Percentiles rank a stretch among this genome's conserved stretches.
Conservation (phyloP, 768 basidiomycete species). For the Tephrocybe sp. region DNA sequence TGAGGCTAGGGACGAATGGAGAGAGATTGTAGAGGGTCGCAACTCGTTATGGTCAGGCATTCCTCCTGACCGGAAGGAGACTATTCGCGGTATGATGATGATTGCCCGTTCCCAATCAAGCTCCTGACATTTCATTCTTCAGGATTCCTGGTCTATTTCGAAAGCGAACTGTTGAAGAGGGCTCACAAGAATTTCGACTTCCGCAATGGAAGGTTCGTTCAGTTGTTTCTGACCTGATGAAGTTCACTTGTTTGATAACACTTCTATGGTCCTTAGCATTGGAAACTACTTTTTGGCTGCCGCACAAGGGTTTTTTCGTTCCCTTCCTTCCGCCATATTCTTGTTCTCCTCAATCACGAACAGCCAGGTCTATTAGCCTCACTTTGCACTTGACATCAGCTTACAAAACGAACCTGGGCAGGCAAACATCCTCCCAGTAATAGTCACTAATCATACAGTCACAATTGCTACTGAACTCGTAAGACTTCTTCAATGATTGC, state of each 20-base stretch:
- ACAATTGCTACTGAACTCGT: slow-evolving; percentile 88
- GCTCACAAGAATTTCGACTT: slow-evolving; percentile 96
- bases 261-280: slow-evolving; percentile 41
- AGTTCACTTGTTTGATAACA: not conserved
- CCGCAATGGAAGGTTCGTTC: slow-evolving; percentile 77
- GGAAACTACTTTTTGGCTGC: slow-evolving; percentile 93
- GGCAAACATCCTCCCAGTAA: slow-evolving; percentile 85
- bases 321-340: slow-evolving; percentile 91
- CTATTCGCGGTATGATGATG: slow-evolving; percentile 65
- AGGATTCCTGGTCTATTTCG: slow-evolving; percentile 94
- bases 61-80: slow-evolving; percentile 87
- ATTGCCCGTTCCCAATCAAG: not conserved
- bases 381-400: slow-evolving; percentile 11
- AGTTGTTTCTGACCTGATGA: not conserved
- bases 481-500: slow-evolving; percentile 32
- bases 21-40: slow-evolving; percentile 86
- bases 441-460: slow-evolving; percentile 94
- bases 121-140: slow-evolving; percentile 1
- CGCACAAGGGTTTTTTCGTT: slow-evolving; percentile 87
- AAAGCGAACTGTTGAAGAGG: slow-evolving; percentile 80
- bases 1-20: slow-evolving; percentile 87
- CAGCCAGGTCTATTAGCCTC: slow-evolving; percentile 44
- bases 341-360: slow-evolving; percentile 89
- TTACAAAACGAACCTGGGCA: slow-evolving; percentile 24
- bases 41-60: slow-evolving; percentile 82